phyloP scores from a whole-genome alignment of 2,329 filamentous ascomycete genomes.

The Arthrobotrys conoides region DNA sequence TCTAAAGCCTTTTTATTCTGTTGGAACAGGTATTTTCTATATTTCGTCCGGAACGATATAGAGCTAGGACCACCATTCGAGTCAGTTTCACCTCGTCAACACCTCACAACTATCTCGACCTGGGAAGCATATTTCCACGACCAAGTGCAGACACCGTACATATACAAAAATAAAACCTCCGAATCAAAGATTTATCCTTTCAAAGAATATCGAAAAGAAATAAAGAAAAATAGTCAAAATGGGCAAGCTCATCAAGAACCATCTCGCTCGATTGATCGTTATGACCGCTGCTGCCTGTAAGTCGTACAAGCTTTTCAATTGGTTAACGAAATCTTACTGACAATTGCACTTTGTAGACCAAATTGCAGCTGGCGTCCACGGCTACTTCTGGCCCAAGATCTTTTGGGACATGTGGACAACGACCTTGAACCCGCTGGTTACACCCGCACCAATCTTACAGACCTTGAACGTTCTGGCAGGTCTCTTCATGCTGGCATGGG shows the following conservation, averaged over 20 bases:
- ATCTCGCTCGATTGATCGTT: slow-evolving; percentile 95
- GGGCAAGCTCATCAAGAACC: slow-evolving; percentile 99
- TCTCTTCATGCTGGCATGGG: slow-evolving; percentile 82
- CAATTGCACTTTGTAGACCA: slow-evolving; percentile 76
- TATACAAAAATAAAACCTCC: slow-evolving; percentile 42
- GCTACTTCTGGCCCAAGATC: slow-evolving; percentile 98
- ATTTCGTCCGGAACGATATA: slow-evolving; percentile 61
- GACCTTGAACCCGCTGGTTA: slow-evolving; percentile 87
- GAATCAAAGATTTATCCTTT: slow-evolving; percentile 43
- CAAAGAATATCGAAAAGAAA: slow-evolving; percentile 27
- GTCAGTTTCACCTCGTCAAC: slow-evolving; percentile 14
- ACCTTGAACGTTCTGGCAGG: slow-evolving; percentile 89
- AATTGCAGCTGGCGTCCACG: slow-evolving; percentile 83
- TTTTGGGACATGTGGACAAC: slow-evolving; percentile 98
- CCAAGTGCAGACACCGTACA: slow-evolving; percentile 43
- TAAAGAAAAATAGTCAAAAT: slow-evolving; percentile 70
- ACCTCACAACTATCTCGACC: slow-evolving; percentile 29
- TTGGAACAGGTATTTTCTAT: slow-evolving; percentile 55
- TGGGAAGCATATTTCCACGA: slow-evolving; percentile 43
- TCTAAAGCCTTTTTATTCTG: slow-evolving; percentile 47
- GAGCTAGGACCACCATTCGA: slow-evolving; percentile 20
- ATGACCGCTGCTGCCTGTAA: slow-evolving; percentile 79
- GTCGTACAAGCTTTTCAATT: slow-evolving; percentile 62
- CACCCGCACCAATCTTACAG: slow-evolving; percentile 88
- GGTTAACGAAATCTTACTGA: slow-evolving; percentile 56